Evolutionary conservation across 768 basidiomycete species (phyloP).

Genomic region (Mycena epipterygia): DNA sequence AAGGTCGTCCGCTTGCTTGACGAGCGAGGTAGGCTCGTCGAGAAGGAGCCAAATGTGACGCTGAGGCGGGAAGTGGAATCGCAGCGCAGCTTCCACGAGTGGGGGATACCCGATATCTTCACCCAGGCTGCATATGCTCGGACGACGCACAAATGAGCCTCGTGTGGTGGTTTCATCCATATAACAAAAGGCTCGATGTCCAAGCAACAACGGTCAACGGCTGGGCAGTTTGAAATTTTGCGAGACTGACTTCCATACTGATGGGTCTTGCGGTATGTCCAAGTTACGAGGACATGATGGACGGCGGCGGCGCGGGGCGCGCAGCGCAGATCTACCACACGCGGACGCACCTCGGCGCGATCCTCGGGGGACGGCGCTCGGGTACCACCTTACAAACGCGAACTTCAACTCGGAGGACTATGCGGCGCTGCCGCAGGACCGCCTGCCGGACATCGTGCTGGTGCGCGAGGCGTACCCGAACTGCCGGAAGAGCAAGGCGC

Average conservation of each 20-base stretch:
- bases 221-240: no score
- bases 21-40: slow-evolving; percentile 38
- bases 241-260: no score
- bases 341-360: slow-evolving; percentile 94
- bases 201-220: no score
- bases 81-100: slow-evolving; percentile 41
- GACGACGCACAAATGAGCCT: no score
- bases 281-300: slow-evolving; percentile 73
- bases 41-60: slow-evolving; percentile 36
- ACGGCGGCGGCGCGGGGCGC: slow-evolving; percentile 58
- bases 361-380: slow-evolving; percentile 93
- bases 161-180: no score
- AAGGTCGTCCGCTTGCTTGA: slow-evolving; percentile 27
- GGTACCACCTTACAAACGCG: slow-evolving; percentile 88
- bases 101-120: no score
- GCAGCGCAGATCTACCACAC: slow-evolving; percentile 93
- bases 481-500: slow-evolving; percentile 84
- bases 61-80: slow-evolving; percentile 36
- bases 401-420: slow-evolving; percentile 96
- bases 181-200: no score
- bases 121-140: no score
- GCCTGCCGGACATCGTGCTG: slow-evolving; percentile 92
- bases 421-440: slow-evolving; percentile 70
- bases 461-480: slow-evolving; percentile 97
- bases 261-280: no score